Conservation (phyloP, 2,329 filamentous ascomycete genomes). For the Aspergillus ruber region DNA sequence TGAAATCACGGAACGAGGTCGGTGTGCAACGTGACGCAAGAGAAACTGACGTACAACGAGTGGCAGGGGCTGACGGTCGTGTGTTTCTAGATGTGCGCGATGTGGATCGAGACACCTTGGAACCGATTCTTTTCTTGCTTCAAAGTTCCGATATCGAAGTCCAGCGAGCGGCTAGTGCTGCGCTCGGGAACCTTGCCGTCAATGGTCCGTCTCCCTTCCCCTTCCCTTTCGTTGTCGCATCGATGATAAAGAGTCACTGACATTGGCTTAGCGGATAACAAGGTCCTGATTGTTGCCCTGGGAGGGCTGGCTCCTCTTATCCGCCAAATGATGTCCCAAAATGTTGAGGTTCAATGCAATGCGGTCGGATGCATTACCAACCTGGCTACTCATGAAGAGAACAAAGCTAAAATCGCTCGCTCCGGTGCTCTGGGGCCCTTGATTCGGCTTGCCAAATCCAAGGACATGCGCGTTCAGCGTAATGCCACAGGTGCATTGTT, state of each 20-base stretch:
- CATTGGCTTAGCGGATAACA: constrained; percentile 75
- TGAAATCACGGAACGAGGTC: constrained; percentile 92
- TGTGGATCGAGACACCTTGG: constrained; percentile 88
- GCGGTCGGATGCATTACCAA: constrained; percentile 99
- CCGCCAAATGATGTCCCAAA: constrained; percentile 94
- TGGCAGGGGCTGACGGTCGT: constrained; percentile 7
- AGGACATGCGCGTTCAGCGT: constrained; percentile 96
- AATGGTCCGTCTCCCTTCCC: constrained; percentile 59
- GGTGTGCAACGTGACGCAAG: constrained; percentile 6
- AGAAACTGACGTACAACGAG: not conserved
- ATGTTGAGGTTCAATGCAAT: constrained; percentile 98
- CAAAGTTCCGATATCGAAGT: constrained; percentile 96
- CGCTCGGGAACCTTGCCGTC: constrained; percentile 89
- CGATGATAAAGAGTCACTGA: constrained; percentile 34
- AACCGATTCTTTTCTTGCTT: constrained; percentile 90
- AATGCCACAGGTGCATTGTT: constrained; percentile 94
- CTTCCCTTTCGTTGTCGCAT: constrained; percentile 8
- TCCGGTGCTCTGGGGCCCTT: constrained; percentile 88
- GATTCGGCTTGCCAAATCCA: constrained; percentile 88
- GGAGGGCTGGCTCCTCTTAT: constrained; percentile 88
- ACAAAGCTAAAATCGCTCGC: constrained; percentile 96
- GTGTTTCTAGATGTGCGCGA: constrained; percentile 74
- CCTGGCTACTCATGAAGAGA: constrained; percentile 94
- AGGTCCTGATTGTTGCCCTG: constrained; percentile 88
- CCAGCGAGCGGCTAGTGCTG: constrained; percentile 90